A percentile compares a stretch with the other conserved stretches of the same genome.
Conservation (phyloP, 345 rosid species). For the Noccaea caerulescens region DNA sequence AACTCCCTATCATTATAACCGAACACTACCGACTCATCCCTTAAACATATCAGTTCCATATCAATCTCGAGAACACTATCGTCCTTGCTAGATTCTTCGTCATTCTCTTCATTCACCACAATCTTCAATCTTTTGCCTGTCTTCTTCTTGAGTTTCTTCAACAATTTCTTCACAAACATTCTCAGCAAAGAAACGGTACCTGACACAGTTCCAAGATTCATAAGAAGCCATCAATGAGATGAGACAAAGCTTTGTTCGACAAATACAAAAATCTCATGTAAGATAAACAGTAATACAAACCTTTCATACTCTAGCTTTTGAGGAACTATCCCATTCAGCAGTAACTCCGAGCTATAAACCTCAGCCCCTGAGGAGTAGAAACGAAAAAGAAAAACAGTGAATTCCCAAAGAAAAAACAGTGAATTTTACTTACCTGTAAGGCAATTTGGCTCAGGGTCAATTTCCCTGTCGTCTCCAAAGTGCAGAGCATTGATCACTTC, state of each 20-base stretch:
- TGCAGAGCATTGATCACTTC: constrained; percentile 86
- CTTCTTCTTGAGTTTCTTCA: constrained; percentile 76
- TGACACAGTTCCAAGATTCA: constrained; percentile 39
- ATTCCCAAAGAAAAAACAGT: too few relatives aligned
- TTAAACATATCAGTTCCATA: constrained; percentile 27
- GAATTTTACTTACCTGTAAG: constrained; percentile 36
- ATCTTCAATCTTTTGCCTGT: constrained; percentile 65
- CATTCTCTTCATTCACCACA: constrained; percentile 41
- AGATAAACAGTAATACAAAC: constrained; percentile 47
- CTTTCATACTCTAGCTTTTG: constrained; percentile 88
- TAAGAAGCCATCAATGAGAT: constrained; percentile 12
- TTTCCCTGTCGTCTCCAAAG: constrained; percentile 48
- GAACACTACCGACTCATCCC: constrained; percentile 15
- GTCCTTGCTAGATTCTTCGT: constrained; percentile 25
- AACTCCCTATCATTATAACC: constrained; percentile 13
- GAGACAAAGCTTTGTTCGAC: neutral
- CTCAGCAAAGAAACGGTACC: constrained; percentile 72
- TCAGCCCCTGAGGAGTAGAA: constrained; percentile 55
- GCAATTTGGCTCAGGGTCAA: constrained; percentile 36
- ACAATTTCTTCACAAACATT: constrained; percentile 59
- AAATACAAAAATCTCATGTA: constrained; percentile 6
- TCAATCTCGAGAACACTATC: constrained; percentile 35
- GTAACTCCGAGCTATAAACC: constrained; percentile 83
- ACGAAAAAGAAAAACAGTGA: too few relatives aligned
- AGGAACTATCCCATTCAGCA: constrained; percentile 83